Evolutionary conservation across 2,329 filamentous ascomycete species (phyloP).

Genomic region (Myriosclerotinia curreyana): DNA sequence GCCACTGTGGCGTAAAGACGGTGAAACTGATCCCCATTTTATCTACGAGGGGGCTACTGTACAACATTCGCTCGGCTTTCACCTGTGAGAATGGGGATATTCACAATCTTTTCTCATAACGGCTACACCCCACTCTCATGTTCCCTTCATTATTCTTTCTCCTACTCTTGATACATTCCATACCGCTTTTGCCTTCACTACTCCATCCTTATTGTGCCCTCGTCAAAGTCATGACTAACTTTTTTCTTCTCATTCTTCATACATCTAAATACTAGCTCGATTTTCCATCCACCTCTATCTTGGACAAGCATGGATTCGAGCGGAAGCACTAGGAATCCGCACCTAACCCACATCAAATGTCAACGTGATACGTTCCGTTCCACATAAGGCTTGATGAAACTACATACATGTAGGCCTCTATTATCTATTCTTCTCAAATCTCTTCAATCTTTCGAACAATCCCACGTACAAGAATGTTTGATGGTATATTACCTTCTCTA

Average conservation of each 20-base stretch:
- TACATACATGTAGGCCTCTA: neutral
- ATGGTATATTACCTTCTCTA: no score
- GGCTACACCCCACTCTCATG: neutral
- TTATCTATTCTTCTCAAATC: neutral
- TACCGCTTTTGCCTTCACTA: neutral
- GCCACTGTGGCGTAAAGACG: slow-evolving; percentile 2
- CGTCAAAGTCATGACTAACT: neutral
- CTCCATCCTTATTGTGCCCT: neutral
- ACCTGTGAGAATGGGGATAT: no score
- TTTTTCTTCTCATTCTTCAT: slow-evolving; percentile 3
- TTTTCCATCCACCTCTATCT: neutral
- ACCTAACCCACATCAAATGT: neutral
- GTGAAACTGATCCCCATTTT: neutral
- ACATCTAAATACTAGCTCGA: neutral
- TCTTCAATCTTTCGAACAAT: neutral
- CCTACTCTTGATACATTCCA: neutral
- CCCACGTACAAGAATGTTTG: neutral
- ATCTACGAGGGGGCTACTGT: no score
- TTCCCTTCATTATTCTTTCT: neutral
- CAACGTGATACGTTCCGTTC: neutral
- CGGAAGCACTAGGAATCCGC: neutral
- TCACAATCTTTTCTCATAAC: neutral
- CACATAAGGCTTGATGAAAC: neutral
- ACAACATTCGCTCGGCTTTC: no score
- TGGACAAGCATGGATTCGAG: neutral